A percentile compares a stretch with the other conserved stretches of the same genome.
phyloP scores from a whole-genome alignment of 2,329 filamentous ascomycete species.

The Fusarium goolgardi region DNA sequence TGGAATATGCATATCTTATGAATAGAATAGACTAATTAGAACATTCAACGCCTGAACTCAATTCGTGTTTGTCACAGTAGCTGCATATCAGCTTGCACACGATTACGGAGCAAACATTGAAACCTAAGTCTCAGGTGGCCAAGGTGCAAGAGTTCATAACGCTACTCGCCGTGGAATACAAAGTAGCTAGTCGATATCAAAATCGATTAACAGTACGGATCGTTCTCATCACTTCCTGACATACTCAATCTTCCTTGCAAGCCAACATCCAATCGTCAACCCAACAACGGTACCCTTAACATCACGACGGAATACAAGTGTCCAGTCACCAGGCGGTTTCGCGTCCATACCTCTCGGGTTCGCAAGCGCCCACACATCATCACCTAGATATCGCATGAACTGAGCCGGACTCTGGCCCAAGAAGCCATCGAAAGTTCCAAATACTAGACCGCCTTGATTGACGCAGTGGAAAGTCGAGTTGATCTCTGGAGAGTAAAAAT shows the following conservation, averaged over 20 bases:
- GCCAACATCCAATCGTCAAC: constrained; percentile 27
- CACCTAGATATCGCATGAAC: constrained; percentile 27
- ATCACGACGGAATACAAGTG: constrained; percentile 19
- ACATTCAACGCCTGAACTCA: not conserved
- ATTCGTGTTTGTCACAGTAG: not conserved
- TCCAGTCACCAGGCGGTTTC: constrained; percentile 36
- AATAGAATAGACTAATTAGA: constrained; percentile 20
- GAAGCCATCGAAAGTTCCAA: constrained; percentile 32
- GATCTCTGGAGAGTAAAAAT: constrained; percentile 33
- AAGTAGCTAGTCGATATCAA: not conserved
- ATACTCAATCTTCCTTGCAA: constrained; percentile 28
- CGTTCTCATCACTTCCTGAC: constrained; percentile 1
- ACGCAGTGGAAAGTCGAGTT: constrained; percentile 27
- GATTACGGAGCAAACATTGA: not conserved
- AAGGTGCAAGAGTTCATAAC: not conserved
- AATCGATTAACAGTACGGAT: not conserved
- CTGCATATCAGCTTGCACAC: not conserved
- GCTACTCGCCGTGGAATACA: not conserved
- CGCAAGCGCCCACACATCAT: constrained; percentile 25
- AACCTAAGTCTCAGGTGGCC: rapidly evolving
- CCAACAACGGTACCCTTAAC: constrained; percentile 1
- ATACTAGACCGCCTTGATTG: constrained; percentile 28
- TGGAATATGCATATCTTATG: not conserved
- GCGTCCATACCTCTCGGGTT: constrained; percentile 35
- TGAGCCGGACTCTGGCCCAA: constrained; percentile 28